Percentiles rank a stretch among this genome's conserved stretches.
Evolutionary conservation across 2,329 filamentous ascomycete species (phyloP).

Genomic region (Parascedosporium putredinis): DNA sequence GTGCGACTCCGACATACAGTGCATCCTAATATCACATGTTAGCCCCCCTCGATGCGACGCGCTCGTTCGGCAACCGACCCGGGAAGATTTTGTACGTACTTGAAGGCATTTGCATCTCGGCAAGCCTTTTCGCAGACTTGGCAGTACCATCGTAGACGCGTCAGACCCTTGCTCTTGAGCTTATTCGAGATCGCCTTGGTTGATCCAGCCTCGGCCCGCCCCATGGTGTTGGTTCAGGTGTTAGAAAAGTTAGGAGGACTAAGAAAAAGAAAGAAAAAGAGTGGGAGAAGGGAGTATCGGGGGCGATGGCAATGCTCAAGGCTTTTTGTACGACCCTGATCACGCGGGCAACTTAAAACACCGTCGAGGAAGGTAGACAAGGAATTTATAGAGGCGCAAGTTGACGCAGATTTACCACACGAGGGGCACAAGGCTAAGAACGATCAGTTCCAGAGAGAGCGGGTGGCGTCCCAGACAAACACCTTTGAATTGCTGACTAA

Average conservation of each 20-base stretch:
- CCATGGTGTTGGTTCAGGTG: slow-evolving; percentile 50
- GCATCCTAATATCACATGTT: slow-evolving; percentile 42
- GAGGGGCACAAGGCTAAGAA: too few species aligned
- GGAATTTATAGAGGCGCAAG: too few species aligned
- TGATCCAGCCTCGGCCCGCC: slow-evolving; percentile 81
- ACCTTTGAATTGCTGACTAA: too few species aligned
- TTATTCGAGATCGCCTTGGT: slow-evolving; percentile 88
- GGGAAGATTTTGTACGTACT: slow-evolving; percentile 7
- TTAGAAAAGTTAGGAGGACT: not conserved
- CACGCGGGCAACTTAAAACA: too few species aligned
- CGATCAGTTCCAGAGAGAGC: too few species aligned
- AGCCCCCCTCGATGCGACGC: slow-evolving; percentile 28
- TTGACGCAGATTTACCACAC: too few species aligned
- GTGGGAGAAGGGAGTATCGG: too few species aligned
- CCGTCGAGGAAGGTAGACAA: too few species aligned
- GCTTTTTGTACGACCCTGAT: too few species aligned
- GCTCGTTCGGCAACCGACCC: not conserved
- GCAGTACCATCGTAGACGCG: slow-evolving; percentile 87
- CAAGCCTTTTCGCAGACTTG: slow-evolving; percentile 54
- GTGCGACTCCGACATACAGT: slow-evolving; percentile 75
- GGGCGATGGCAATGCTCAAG: too few species aligned
- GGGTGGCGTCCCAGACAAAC: too few species aligned
- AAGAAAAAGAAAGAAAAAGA: too few species aligned
- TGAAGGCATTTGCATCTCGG: slow-evolving; percentile 14
- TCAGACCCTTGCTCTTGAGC: slow-evolving; percentile 70